phyloP scores from a whole-genome alignment of 1,139 yeast species.

The Scheffersomyces segobiensis region DNA sequence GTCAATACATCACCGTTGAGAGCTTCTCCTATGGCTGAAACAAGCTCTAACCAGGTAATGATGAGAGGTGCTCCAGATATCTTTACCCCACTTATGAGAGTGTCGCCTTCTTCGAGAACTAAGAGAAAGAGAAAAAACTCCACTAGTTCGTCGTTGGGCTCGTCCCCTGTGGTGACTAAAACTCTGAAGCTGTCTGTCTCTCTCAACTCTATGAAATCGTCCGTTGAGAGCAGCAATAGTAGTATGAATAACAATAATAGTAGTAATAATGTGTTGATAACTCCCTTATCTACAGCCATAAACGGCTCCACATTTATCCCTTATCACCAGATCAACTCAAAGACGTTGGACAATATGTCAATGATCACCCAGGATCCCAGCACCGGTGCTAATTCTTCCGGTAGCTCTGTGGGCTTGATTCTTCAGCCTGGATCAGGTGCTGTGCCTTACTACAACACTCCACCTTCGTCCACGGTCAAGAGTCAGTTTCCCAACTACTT shows the following conservation, averaged over 20 bases:
- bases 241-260: constrained; percentile 10
- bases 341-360: constrained; percentile 38
- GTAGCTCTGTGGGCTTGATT: background rate
- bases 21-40: constrained; percentile 28
- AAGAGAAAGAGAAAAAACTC: constrained; percentile 15
- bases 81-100: constrained; percentile 50
- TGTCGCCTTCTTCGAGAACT: constrained; percentile 31
- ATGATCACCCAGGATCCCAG: constrained; percentile 21
- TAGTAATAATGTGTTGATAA: constrained; percentile 13
- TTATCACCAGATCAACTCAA: constrained; percentile 28
- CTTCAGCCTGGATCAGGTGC: background rate
- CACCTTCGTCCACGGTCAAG: constrained; percentile 19
- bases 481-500: constrained; percentile 13
- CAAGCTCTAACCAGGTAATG: constrained; percentile 36
- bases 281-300: constrained; percentile 23
- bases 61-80: constrained; percentile 48
- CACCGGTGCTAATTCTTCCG: background rate
- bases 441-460: constrained; percentile 16
- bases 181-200: constrained; percentile 1
- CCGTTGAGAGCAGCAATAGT: constrained; percentile 6
- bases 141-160: constrained; percentile 5
- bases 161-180: constrained; percentile 6
- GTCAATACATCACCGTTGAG: constrained; percentile 34
- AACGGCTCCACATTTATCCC: constrained; percentile 19
- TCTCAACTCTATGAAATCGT: background rate